Percentiles rank a stretch among this genome's conserved stretches.
phyloP scores from a whole-genome alignment of 768 basidiomycete species.

The Tubosaeta sp. region DNA sequence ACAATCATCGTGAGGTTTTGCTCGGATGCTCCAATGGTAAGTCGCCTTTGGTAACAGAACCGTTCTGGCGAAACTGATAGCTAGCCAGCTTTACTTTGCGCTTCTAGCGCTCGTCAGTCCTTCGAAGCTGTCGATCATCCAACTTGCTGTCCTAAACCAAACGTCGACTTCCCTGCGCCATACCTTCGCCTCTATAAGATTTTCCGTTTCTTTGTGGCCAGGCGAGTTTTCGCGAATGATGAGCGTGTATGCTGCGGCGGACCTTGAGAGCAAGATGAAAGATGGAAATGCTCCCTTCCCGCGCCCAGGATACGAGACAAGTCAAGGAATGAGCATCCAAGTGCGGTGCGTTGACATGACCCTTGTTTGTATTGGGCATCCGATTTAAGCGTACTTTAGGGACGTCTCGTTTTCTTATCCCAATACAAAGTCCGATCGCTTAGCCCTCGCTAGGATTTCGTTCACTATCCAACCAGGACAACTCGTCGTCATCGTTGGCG shows the following conservation, averaged over 20 bases:
- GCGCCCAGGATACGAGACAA: slow-evolving; percentile 9
- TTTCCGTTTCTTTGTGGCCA: slow-evolving; percentile 7
- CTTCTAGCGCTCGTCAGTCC: slow-evolving; percentile 24
- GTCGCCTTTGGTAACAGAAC: background rate
- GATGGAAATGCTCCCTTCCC: slow-evolving; percentile 27
- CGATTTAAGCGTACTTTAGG: slow-evolving; percentile 26
- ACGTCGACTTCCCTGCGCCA: slow-evolving; percentile 19
- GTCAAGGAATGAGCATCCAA: slow-evolving; percentile 16
- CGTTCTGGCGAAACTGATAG: background rate
- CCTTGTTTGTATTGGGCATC: background rate
- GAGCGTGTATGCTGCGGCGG: slow-evolving; percentile 19
- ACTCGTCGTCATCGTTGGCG: slow-evolving; percentile 33
- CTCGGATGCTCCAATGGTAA: slow-evolving; percentile 16
- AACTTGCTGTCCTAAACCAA: slow-evolving; percentile 30
- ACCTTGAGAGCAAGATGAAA: slow-evolving; percentile 21
- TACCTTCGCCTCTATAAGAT: slow-evolving; percentile 18
- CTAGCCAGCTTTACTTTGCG: slow-evolving; percentile 26
- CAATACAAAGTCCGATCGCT: slow-evolving; percentile 24
- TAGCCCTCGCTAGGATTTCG: slow-evolving; percentile 24
- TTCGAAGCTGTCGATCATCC: slow-evolving; percentile 24
- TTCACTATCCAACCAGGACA: slow-evolving; percentile 31
- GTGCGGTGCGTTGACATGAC: slow-evolving; percentile 9
- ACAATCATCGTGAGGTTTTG: slow-evolving; percentile 8
- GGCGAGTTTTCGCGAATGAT: slow-evolving; percentile 17
- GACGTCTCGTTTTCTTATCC: slow-evolving; percentile 53